Base-by-base conservation (phyloP, 441 rosid species). In the Macaranga tanarius region DNA sequence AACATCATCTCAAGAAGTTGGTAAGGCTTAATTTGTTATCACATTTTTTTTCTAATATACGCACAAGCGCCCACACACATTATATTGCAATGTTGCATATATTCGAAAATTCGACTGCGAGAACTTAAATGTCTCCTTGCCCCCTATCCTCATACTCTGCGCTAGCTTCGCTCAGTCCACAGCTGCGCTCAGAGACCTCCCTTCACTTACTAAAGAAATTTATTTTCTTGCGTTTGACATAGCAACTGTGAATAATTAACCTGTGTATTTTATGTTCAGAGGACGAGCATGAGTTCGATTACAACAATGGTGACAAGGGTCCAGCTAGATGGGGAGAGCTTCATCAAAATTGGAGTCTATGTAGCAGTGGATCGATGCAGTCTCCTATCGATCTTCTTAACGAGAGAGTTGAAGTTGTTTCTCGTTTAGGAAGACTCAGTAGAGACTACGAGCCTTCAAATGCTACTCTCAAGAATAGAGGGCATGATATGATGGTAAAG, bases 401-500 rank as follows among this genome's bases (percentile, higher is more conserved):
- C 23, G 75, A 88, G 60, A 88, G 89, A 70, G 93, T 93, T 72
- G 28, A 74, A 56, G 17, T 86, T 22, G 89, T 87, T 38, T 79
- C 89, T 34, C 75, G 81, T 71, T 71, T 88, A 20, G 88, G 85
- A 47, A 81, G 78, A 66, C 87, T 93, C 48, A 84, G 66, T 5
- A 82, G 84, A 79, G 75, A 74, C 67, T 89, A 91, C 61, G 75
- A 76, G 69, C 84, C 93, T 17, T 67, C 84, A 38, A 83, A 82
- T 51, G 86, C 92, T 71, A 85, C 82, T 45, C 88, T 93, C 19
- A 86, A n/a, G 75, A 93, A 93, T 63, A 85, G 97, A 57, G 98
- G 98, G 57, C 97, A 89, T 77, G 98, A 93, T 65, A 88, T 91
- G 79, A 85, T 81, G 98, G 98, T 90, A 86, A 58, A 42, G 5